A percentile compares a stretch with the other conserved stretches of the same genome.
Conservation (phyloP, 495 filamentous ascomycete species). For the Aspergillus cavernicola region DNA sequence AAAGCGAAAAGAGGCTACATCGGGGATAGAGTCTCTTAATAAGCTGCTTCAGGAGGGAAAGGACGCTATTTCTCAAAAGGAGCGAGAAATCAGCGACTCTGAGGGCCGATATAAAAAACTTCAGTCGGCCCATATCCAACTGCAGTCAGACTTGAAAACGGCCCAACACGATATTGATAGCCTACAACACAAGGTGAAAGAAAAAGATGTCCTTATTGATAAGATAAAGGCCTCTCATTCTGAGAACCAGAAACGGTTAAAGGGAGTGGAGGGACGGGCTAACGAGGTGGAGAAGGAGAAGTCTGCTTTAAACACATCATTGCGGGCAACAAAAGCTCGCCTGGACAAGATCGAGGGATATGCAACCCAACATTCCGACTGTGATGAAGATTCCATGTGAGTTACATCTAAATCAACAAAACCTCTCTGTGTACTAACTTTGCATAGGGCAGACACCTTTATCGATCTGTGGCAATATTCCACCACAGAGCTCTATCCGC, state of each 20-base stretch:
- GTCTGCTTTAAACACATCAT: slow-evolving; percentile 3
- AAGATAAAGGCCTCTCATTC: slow-evolving; percentile 11
- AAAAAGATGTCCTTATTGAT: slow-evolving; percentile 15
- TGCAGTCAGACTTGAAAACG: slow-evolving; percentile 8
- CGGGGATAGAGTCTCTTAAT: not conserved
- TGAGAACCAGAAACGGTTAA: not conserved
- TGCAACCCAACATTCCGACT: slow-evolving; percentile 5
- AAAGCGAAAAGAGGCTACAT: not conserved
- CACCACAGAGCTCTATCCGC: slow-evolving; percentile 12
- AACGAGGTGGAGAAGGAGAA: slow-evolving; percentile 1
- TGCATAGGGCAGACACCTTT: slow-evolving; percentile 11
- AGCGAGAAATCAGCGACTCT: not conserved
- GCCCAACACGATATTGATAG: slow-evolving; percentile 11
- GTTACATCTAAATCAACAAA: not conserved
- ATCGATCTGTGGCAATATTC: slow-evolving; percentile 16
- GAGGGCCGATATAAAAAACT: slow-evolving; percentile 9
- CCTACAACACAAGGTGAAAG: slow-evolving; percentile 15
- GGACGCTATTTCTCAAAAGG: slow-evolving; percentile 1
- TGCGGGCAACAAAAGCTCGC: slow-evolving; percentile 10
- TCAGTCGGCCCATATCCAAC: not conserved
- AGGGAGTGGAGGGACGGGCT: not conserved
- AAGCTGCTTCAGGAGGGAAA: not conserved
- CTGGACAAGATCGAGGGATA: slow-evolving; percentile 11
- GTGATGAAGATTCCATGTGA: slow-evolving; percentile 16
- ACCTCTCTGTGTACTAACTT: not conserved